Evolutionary conservation across 352 stramenopile species (phyloP).

Genomic region (Phytophthora idaei): DNA sequence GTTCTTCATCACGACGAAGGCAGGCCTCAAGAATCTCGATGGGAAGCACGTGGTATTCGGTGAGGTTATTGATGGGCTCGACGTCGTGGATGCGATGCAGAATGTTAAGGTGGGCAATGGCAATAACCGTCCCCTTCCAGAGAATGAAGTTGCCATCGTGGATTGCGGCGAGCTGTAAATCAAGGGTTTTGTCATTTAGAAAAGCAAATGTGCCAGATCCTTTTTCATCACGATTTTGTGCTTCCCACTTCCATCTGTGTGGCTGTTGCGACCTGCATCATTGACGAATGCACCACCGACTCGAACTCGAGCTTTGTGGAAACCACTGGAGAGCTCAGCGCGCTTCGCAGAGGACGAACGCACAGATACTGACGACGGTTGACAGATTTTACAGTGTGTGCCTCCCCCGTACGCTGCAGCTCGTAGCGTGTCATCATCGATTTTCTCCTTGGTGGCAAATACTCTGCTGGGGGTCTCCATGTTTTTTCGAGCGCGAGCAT

Average conservation of each 20-base stretch:
- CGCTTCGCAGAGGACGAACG: slow-evolving; percentile 49
- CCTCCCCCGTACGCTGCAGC: slow-evolving; percentile 52
- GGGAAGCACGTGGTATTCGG: slow-evolving; percentile 98
- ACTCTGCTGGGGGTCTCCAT: neutral
- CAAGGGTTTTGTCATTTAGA: slow-evolving; percentile 35
- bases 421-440: slow-evolving; percentile 32
- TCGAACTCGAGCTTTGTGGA: slow-evolving; percentile 62
- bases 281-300: slow-evolving; percentile 36
- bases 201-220: slow-evolving; percentile 67
- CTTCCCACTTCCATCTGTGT: slow-evolving; percentile 39
- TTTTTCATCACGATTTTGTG: slow-evolving; percentile 71
- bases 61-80: slow-evolving; percentile 85
- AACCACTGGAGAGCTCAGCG: slow-evolving; percentile 54
- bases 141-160: slow-evolving; percentile 69
- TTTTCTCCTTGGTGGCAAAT: slow-evolving; percentile 10
- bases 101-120: slow-evolving; percentile 57
- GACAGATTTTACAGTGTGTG: slow-evolving; percentile 40
- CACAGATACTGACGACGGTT: slow-evolving; percentile 38
- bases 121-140: slow-evolving; percentile 53
- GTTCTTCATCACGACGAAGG: slow-evolving; percentile 85
- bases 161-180: slow-evolving; percentile 56
- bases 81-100: slow-evolving; percentile 77
- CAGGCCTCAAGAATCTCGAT: slow-evolving; percentile 79
- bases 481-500: neutral
- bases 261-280: slow-evolving; percentile 17